Percentiles rank a stretch among this genome's conserved stretches.
These are phyloP conservation scores for Suillus brevipes DNA, from an alignment of 768 basidiomycete genomes.

Conservation along the genomic window DNA sequence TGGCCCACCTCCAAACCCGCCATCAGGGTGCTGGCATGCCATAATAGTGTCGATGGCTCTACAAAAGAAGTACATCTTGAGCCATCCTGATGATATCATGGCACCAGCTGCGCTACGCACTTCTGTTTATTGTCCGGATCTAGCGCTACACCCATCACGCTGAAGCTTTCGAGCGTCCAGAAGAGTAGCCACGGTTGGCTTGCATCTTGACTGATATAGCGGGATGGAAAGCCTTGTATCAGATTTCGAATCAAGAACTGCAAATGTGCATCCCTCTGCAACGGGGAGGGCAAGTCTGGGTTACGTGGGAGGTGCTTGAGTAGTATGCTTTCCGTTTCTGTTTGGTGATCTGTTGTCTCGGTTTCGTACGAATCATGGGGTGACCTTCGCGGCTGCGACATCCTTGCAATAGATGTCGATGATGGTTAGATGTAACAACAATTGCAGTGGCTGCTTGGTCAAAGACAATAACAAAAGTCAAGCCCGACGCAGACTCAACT, in stretches of 20 bases:
- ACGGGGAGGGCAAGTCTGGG: slow-evolving; percentile 30
- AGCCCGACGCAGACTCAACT: neutral
- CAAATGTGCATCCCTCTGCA: slow-evolving; percentile 69
- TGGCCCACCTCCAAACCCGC: slow-evolving; percentile 92
- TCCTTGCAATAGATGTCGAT: slow-evolving; percentile 11
- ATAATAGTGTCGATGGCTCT: slow-evolving; percentile 83
- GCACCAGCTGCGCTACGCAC: slow-evolving; percentile 41
- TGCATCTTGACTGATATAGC: slow-evolving; percentile 86
- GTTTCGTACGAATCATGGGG: slow-evolving; percentile 65
- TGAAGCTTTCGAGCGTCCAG: slow-evolving; percentile 88
- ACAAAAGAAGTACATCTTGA: slow-evolving; percentile 3
- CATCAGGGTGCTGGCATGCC: slow-evolving; percentile 78
- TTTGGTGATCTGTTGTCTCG: slow-evolving; percentile 59
- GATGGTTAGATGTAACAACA: neutral
- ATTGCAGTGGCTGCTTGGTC: neutral
- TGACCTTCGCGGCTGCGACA: slow-evolving; percentile 29
- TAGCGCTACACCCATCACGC: slow-evolving; percentile 71
- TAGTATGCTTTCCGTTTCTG: slow-evolving; percentile 67
- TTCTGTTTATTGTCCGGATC: slow-evolving; percentile 77
- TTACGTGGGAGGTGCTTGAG: slow-evolving; percentile 48
- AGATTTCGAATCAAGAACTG: slow-evolving; percentile 74
- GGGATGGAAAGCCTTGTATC: slow-evolving; percentile 74
- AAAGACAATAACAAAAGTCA: slow-evolving; percentile 1
- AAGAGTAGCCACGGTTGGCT: slow-evolving; percentile 95
- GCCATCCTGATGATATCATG: neutral